Evolutionary conservation across 1,139 yeast genomes (phyloP).

Genomic region (Debaryomycetaceae sp.): DNA sequence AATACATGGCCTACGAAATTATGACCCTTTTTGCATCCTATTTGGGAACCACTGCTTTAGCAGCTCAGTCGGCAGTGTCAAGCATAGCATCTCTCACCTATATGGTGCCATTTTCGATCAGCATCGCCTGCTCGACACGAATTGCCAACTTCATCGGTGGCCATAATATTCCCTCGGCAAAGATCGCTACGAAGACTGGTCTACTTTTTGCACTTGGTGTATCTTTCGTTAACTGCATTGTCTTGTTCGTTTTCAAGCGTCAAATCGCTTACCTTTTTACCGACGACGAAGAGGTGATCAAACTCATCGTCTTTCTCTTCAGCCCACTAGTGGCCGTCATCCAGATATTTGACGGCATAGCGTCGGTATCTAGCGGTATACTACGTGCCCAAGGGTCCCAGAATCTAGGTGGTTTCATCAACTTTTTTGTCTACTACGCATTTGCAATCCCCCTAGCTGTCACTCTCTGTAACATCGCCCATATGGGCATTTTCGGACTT

Average conservation of each 20-base stretch:
- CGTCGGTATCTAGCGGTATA: conserved; percentile 81
- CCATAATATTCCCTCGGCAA: conserved; percentile 57
- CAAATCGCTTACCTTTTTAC: conserved; percentile 68
- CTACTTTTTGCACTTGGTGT: conserved; percentile 54
- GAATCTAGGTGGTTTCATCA: conserved; percentile 75
- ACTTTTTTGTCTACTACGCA: conserved; percentile 70
- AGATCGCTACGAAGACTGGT: conserved; percentile 63
- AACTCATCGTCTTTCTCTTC: conserved; percentile 46
- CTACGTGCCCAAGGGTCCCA: conserved; percentile 87
- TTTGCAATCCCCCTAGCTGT: conserved; percentile 63
- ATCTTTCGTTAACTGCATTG: conserved; percentile 54
- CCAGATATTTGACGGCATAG: conserved; percentile 76
- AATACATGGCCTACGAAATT: conserved; percentile 69
- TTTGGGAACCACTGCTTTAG: conserved; percentile 78
- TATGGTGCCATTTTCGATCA: conserved; percentile 86
- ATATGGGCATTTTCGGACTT: conserved; percentile 60
- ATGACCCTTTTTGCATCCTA: conserved; percentile 71
- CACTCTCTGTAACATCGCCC: conserved; percentile 52
- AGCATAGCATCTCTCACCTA: conserved; percentile 77
- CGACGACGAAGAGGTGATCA: conserved; percentile 61
- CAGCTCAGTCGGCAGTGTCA: conserved; percentile 86
- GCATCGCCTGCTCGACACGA: conserved; percentile 83
- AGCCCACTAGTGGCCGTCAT: conserved; percentile 68
- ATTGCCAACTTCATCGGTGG: conserved; percentile 89
- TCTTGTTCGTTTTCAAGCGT: conserved; percentile 49